Conservation (phyloP, 2,329 filamentous ascomycete species). For the Gyromitra esculenta region DNA sequence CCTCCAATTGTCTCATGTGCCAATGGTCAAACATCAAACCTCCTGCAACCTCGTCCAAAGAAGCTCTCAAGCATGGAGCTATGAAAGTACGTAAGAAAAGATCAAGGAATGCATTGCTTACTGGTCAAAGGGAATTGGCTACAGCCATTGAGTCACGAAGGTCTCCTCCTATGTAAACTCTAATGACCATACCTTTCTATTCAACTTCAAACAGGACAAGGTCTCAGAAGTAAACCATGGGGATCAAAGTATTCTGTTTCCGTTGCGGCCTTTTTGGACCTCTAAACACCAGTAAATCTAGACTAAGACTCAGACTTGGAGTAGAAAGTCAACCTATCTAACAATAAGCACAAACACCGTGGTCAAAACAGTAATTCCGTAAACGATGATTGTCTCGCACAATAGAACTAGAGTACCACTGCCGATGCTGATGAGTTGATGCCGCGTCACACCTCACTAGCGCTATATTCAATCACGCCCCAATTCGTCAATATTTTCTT, state of each 20-base stretch:
- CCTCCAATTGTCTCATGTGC: neutral
- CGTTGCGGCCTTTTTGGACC: neutral
- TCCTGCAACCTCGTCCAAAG: neutral
- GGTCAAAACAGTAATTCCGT: neutral
- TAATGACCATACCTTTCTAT: neutral
- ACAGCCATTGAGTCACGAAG: conserved; percentile 3
- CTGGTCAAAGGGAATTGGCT: neutral
- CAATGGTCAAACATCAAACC: neutral
- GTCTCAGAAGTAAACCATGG: no score
- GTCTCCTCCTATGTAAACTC: neutral
- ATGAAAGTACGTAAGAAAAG: neutral
- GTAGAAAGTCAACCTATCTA: neutral
- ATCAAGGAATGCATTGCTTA: neutral
- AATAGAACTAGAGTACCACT: neutral
- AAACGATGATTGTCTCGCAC: neutral
- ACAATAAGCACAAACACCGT: neutral
- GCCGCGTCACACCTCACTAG: neutral
- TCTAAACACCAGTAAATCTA: neutral
- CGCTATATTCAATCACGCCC: no score
- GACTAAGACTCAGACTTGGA: neutral
- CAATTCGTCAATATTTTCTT: neutral
- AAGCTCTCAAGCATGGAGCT: neutral
- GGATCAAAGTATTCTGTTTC: neutral
- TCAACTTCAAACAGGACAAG: conserved; percentile 3
- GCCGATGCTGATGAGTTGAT: neutral